Percentiles rank a stretch among this genome's conserved stretches.
Evolutionary conservation across 495 filamentous ascomycete genomes (phyloP).

Genomic region (Aspergillus diversus): DNA sequence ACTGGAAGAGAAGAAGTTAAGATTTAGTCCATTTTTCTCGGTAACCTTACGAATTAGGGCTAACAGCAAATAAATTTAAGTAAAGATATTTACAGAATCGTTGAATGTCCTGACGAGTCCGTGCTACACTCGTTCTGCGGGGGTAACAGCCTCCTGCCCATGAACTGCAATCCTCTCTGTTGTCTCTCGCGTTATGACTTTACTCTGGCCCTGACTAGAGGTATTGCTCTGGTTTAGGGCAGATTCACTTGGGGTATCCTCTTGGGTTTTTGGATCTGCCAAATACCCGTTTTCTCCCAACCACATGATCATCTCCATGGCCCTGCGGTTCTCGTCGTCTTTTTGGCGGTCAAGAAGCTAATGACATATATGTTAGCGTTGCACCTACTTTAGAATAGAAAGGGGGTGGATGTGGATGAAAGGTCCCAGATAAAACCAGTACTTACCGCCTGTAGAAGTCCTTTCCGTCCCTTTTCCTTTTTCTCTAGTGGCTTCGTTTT

Average conservation of each 20-base stretch:
- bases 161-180: too few relatives aligned
- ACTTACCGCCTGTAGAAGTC: conserved; percentile 56
- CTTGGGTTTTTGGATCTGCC: conserved; percentile 2
- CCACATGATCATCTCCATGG: conserved; percentile 50
- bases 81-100: too few relatives aligned
- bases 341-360: conserved; percentile 54
- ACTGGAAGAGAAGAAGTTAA: too few relatives aligned
- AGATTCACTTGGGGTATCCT: neutral
- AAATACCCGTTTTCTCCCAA: conserved; percentile 46
- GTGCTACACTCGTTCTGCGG: too few relatives aligned
- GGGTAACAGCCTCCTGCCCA: too few relatives aligned
- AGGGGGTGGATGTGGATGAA: neutral
- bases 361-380: conserved; percentile 22
- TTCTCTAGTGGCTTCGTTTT: conserved; percentile 40
- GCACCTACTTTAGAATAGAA: neutral
- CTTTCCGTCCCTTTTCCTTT: conserved; percentile 45
- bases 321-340: conserved; percentile 45
- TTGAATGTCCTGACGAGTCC: too few relatives aligned
- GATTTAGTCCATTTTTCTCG: too few relatives aligned
- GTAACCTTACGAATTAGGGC: too few relatives aligned
- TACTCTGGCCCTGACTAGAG: too few relatives aligned
- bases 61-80: too few relatives aligned
- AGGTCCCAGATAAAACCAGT: neutral
- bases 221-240: too few relatives aligned
- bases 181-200: too few relatives aligned